Percentiles rank a stretch among this genome's conserved stretches.
Conservation (phyloP, 2,329 filamentous ascomycete species). For the Verticillium alfalfae region DNA sequence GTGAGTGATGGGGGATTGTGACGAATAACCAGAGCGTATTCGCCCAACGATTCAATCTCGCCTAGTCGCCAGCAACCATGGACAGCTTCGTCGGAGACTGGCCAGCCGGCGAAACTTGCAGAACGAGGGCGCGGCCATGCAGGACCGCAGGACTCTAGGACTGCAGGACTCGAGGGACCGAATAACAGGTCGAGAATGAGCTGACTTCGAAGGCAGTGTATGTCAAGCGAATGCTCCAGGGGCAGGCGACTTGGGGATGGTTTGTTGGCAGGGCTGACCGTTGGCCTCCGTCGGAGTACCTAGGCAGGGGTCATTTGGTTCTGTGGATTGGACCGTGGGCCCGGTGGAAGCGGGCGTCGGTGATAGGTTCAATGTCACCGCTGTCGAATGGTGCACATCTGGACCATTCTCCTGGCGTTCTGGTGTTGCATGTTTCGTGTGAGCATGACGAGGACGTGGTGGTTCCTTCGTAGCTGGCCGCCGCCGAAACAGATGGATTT, state of each 20-base stretch:
- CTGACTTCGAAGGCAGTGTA: background rate
- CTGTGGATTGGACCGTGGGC: background rate
- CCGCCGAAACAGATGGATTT: too few species aligned
- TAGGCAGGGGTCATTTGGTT: background rate
- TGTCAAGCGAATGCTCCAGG: background rate
- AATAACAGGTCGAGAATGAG: background rate
- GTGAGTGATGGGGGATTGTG: background rate
- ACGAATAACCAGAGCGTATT: too few species aligned
- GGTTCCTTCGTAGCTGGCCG: background rate
- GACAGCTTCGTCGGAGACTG: background rate
- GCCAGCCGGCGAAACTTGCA: background rate
- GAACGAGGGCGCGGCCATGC: background rate
- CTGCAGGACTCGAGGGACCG: background rate
- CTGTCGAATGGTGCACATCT: background rate
- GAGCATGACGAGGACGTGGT: background rate
- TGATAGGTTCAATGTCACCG: background rate
- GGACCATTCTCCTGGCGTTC: background rate
- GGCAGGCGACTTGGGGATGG: background rate
- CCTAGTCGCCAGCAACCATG: background rate
- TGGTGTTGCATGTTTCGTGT: background rate
- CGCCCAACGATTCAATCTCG: background rate
- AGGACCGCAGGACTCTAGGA: background rate
- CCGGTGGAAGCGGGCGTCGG: background rate
- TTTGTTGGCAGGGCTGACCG: background rate
- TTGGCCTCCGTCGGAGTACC: background rate